These are phyloP conservation scores for Iris macrosiphon DNA, from an alignment of 106 monocot genomes.

Conservation along the genomic window DNA sequence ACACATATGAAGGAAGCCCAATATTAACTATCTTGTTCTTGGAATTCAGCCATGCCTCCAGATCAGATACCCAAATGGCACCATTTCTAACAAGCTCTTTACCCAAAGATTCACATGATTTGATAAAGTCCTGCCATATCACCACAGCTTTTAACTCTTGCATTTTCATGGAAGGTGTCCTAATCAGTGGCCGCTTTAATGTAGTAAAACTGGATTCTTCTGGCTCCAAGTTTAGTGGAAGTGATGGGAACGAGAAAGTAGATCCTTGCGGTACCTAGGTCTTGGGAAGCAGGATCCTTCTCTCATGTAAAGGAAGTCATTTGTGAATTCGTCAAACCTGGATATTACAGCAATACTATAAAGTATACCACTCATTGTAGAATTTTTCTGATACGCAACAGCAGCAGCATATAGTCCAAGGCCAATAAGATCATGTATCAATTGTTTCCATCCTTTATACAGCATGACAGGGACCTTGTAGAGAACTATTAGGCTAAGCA, in stretches of 20 bases:
- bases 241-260: neutral
- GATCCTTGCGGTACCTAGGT: conserved; percentile 18
- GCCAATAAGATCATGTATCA: conserved; percentile 29
- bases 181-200: conserved; percentile 12
- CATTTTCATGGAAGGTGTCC: conserved; percentile 23
- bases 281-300: conserved; percentile 52
- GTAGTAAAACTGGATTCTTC: conserved; percentile 3
- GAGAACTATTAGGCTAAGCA: conserved; percentile 17
- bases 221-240: conserved; percentile 2
- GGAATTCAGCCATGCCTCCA: conserved; percentile 30
- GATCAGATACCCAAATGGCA: conserved; percentile 25
- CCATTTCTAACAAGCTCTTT: conserved; percentile 24
- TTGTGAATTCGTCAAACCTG: conserved; percentile 38
- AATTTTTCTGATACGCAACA: conserved; percentile 30
- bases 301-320: conserved; percentile 28
- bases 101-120: conserved; percentile 16
- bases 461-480: conserved; percentile 37
- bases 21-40: conserved; percentile 36
- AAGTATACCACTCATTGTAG: conserved; percentile 18
- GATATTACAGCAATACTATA: conserved; percentile 26
- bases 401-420: conserved; percentile 34
- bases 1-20: conserved; percentile 32
- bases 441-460: conserved; percentile 35
- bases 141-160: conserved; percentile 25
- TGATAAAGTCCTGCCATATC: conserved; percentile 32